Percentiles rank a stretch among this genome's conserved stretches.
Evolutionary conservation across 2,329 filamentous ascomycete genomes (phyloP).

Genomic region (Colletotrichum aenigma): DNA sequence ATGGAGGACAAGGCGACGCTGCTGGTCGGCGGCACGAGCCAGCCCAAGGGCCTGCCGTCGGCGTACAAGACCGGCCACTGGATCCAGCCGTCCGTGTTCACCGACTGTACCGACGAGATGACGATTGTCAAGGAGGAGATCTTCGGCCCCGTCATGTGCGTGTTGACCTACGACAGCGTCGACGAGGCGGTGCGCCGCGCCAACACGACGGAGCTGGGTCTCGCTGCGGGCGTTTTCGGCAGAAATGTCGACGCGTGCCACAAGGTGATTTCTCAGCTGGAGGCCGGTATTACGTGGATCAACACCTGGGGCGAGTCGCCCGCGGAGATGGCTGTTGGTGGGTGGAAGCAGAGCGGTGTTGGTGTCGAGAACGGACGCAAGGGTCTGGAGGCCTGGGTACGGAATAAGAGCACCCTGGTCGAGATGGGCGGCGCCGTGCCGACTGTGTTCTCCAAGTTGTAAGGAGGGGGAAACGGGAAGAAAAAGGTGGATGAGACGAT

Average conservation of each 20-base stretch:
- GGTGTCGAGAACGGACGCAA: conserved; percentile 85
- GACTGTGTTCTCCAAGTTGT: conserved; percentile 77
- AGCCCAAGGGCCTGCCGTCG: conserved; percentile 53
- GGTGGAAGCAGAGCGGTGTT: conserved; percentile 89
- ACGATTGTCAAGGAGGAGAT: conserved; percentile 82
- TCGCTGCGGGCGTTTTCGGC: conserved; percentile 86
- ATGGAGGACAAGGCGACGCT: conserved; percentile 75
- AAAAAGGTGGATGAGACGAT: not conserved
- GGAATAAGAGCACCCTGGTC: conserved; percentile 87
- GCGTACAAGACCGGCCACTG: conserved; percentile 73
- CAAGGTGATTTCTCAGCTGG: conserved; percentile 69
- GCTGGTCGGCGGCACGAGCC: conserved; percentile 71
- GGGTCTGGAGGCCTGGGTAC: conserved; percentile 81
- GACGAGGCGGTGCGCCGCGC: conserved; percentile 75
- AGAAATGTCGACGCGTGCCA: conserved; percentile 77
- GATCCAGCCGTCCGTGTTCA: conserved; percentile 85
- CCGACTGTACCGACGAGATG: conserved; percentile 85
- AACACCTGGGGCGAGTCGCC: conserved; percentile 94
- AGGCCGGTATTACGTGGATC: conserved; percentile 90
- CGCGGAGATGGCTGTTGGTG: conserved; percentile 90
- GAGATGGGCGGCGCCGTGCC: conserved; percentile 76
- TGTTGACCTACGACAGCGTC: conserved; percentile 74
- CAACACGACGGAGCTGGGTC: conserved; percentile 77
- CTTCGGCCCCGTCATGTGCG: conserved; percentile 85
- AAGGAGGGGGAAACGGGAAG: conserved; percentile 22